A percentile compares a stretch with the other conserved stretches of the same genome.
Evolutionary conservation across 2,329 filamentous ascomycete species (phyloP).

Genomic region (Pestalotiopsis sp.): DNA sequence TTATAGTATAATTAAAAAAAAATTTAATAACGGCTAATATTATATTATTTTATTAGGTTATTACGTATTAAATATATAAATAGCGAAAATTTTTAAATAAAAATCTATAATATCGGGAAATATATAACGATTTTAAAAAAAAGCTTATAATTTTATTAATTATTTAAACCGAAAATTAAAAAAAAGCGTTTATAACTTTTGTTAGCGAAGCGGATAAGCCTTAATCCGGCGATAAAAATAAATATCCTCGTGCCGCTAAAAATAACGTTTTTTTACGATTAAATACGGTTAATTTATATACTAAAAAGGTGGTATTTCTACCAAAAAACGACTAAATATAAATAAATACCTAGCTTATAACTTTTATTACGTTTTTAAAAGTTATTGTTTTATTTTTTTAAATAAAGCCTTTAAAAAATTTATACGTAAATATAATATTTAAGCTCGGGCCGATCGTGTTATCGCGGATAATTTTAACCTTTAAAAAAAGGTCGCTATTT

Average conservation of each 20-base stretch:
- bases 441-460: background rate
- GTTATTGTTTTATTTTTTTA: background rate
- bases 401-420: background rate
- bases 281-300: background rate
- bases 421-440: background rate
- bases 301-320: background rate
- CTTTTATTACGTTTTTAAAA: background rate
- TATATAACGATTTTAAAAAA: background rate
- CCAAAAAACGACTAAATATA: background rate
- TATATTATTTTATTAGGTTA: background rate
- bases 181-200: background rate
- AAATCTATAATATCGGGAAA: background rate
- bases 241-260: background rate
- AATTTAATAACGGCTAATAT: background rate
- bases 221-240: background rate
- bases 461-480: background rate
- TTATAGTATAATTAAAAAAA: background rate
- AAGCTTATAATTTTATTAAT: background rate
- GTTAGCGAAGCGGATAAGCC: background rate
- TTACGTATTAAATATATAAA: background rate
- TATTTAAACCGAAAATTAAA: background rate
- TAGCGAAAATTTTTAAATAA: background rate
- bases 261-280: background rate
- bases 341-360: background rate
- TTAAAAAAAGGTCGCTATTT: no score